These are phyloP conservation scores for Globisporangium canariense DNA, from an alignment of 352 stramenopile species.

Conservation along the genomic window DNA sequence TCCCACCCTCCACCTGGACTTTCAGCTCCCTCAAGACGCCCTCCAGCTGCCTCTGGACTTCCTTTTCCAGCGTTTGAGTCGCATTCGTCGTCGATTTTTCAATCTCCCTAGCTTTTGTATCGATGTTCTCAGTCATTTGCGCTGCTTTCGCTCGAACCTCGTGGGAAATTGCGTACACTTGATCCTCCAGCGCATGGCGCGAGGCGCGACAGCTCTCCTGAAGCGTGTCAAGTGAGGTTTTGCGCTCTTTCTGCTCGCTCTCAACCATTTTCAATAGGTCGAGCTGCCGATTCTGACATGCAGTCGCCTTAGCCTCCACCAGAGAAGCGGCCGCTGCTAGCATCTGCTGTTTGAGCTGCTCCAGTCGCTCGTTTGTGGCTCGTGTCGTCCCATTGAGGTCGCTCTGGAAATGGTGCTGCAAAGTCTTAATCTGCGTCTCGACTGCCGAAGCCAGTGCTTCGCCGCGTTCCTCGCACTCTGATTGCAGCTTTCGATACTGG, in stretches of 20 bases:
- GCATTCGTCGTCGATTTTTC: constrained; percentile 25
- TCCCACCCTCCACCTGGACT: not conserved
- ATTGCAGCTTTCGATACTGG: not conserved
- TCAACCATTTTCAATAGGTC: constrained; percentile 34
- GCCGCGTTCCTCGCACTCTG: not conserved
- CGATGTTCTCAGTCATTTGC: constrained; percentile 26
- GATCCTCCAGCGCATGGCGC: constrained; percentile 48
- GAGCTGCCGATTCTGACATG: constrained; percentile 28
- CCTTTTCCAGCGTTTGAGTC: constrained; percentile 13
- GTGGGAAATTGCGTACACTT: constrained; percentile 34
- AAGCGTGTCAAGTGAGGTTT: constrained; percentile 27
- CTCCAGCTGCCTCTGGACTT: constrained; percentile 9
- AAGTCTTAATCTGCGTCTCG: constrained; percentile 22
- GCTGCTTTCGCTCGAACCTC: constrained; percentile 35
- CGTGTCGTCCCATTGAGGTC: constrained; percentile 5
- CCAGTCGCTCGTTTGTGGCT: not conserved
- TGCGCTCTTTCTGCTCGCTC: constrained; percentile 50
- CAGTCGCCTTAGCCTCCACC: constrained; percentile 20
- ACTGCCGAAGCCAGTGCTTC: not conserved
- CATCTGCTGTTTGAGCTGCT: constrained; percentile 25
- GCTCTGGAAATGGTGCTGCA: constrained; percentile 17
- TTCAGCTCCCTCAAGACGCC: constrained; percentile 9
- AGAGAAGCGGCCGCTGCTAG: constrained; percentile 15
- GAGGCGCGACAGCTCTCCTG: constrained; percentile 42
- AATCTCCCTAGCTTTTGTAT: constrained; percentile 30